phyloP scores from a whole-genome alignment of 768 basidiomycete species.

The Kwoniella sp. region DNA sequence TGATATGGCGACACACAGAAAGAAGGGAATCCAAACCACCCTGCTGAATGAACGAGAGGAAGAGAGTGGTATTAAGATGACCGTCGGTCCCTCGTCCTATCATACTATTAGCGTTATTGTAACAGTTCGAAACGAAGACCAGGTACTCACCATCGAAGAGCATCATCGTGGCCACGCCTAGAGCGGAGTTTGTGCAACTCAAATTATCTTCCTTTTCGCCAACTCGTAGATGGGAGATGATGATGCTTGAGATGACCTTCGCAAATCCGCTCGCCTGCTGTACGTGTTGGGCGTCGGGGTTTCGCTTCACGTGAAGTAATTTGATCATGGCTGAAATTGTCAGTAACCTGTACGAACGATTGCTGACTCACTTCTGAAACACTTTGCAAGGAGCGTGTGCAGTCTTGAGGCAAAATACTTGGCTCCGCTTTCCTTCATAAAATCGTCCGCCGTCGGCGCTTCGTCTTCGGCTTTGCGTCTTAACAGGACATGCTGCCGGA shows the following conservation, averaged over 20 bases:
- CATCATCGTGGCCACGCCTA: conserved; percentile 62
- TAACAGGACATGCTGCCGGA: conserved; percentile 84
- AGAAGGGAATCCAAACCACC: conserved; percentile 63
- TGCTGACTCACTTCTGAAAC: conserved; percentile 75
- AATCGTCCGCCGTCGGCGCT: conserved; percentile 10
- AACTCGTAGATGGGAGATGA: conserved; percentile 69
- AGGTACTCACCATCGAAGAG: conserved; percentile 65
- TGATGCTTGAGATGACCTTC: conserved; percentile 68
- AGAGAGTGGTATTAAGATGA: conserved; percentile 77
- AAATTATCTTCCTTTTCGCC: background rate
- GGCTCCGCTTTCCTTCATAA: conserved; percentile 64
- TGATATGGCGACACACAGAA: conserved; percentile 8
- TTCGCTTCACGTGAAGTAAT: conserved; percentile 75
- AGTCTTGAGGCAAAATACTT: conserved; percentile 79
- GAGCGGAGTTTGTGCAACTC: conserved; percentile 56
- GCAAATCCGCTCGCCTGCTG: conserved; percentile 76
- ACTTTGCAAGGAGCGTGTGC: conserved; percentile 72
- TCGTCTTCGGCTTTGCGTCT: conserved; percentile 61
- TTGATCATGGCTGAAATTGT: conserved; percentile 71
- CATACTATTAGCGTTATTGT: conserved; percentile 9
- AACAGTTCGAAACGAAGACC: background rate
- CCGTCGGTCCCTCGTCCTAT: conserved; percentile 75
- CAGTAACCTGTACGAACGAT: background rate
- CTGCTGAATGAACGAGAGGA: conserved; percentile 70
- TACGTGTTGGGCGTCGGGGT: conserved; percentile 72